Conservation (phyloP, 306 rosid species). For the Glycine soja region DNA sequence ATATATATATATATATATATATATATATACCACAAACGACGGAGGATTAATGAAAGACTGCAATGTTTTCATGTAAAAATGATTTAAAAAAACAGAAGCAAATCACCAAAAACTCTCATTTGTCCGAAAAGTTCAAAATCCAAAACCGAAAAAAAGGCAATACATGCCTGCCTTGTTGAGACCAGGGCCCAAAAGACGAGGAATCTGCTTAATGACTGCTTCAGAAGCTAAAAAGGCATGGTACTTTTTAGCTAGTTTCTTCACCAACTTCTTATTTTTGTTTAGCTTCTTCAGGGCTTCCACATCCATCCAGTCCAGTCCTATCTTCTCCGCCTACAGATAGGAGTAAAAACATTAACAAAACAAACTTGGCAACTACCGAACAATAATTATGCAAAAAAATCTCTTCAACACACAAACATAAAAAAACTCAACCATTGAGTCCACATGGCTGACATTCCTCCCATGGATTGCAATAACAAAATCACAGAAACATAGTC, state of each 20-base stretch:
- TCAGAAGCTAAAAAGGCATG: constrained; percentile 95
- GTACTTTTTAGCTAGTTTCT: constrained; percentile 82
- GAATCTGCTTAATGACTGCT: constrained; percentile 87
- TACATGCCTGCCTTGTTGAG: constrained; percentile 78
- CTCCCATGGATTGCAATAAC: too few relatives aligned
- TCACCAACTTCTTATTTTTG: constrained; percentile 80
- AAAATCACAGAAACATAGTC: too few relatives aligned
- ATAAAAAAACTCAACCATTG: too few relatives aligned
- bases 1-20: not conserved
- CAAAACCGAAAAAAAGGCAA: not conserved
- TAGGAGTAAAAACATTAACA: not conserved
- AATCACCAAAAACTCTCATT: not conserved
- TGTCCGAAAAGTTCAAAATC: not conserved
- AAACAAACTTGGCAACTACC: not conserved
- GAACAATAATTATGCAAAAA: not conserved
- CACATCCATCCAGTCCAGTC: constrained; percentile 84
- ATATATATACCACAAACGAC: too few relatives aligned
- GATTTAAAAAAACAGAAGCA: not conserved
- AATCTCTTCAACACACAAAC: not conserved
- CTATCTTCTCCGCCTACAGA: constrained; percentile 76
- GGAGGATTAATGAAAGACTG: too few relatives aligned
- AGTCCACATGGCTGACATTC: too few relatives aligned
- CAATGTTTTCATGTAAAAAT: too few relatives aligned
- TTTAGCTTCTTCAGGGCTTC: constrained; percentile 81
- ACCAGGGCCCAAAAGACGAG: constrained; percentile 91